Base-by-base conservation (phyloP, 2,329 filamentous ascomycete genomes). In the Stachybotrys elegans region DNA sequence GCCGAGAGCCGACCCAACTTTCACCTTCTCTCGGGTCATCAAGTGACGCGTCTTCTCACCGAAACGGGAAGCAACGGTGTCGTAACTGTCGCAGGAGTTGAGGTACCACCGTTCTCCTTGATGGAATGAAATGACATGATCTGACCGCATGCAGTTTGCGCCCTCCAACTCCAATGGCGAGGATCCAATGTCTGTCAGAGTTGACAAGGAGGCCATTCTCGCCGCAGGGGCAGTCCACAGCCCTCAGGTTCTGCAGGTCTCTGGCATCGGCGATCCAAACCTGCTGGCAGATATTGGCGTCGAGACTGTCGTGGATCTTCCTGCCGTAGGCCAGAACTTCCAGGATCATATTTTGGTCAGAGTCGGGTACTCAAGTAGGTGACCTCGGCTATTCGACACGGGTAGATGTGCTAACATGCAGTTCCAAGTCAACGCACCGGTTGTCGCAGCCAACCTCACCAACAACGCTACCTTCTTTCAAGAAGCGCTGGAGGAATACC, bases 251-350 rank as follows among this genome's bases (percentile, higher is more conserved):
- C 62, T 78, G 0, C 68, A 76, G 49, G 58, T 73, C 3, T 76
- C 72, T n/a, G 74, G 74, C 1, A 65, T 78, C 7, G 75, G 75
- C 0, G 57, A 62, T 5, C 50, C 54, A 12, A 51, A 56, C 3
- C 50, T 68, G 2, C 52, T 79, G 6, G 42, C 57, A 0, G 48
- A 49, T 5, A 57, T 69, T 14, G 57, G 57, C 0, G 71, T 79
- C n/a, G 48, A 59, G 0, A 51, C 69, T 0, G 44, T 75, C 1
- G 57, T 67, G 2, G 65, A 76, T 40, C 59, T 73, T 0, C 70
- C 74, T 0, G 71, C 68, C 0, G 75, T 78, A 1, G 75, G 75
- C 3, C 58, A 69, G 37, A 72, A 72, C 48, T 61, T 72, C 17
- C 65, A 70, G 23, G 70, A 73, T 38, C 69, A 72, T 7, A 44